Percentiles rank a stretch among this genome's conserved stretches.
Evolutionary conservation across 176 grass and related monocot species (phyloP).

Genomic region (Olyra latifolia): DNA sequence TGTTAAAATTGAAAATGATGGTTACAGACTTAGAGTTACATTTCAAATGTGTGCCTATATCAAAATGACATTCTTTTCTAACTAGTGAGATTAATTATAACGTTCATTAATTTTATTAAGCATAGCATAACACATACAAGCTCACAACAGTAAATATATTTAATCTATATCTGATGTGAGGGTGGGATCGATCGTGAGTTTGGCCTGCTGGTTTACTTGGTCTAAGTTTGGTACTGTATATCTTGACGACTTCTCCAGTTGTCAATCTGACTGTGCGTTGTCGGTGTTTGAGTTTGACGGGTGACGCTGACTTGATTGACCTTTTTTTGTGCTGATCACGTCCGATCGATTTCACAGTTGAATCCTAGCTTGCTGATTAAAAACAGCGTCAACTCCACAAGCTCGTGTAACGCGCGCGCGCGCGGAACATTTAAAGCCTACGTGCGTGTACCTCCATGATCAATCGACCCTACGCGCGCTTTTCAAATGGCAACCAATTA

Average conservation of each 20-base stretch:
- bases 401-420: background rate
- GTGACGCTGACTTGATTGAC: conserved; percentile 4
- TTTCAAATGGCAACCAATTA: background rate
- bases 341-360: background rate
- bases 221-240: background rate
- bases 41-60: no score
- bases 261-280: background rate
- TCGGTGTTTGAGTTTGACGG: background rate
- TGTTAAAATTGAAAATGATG: no score
- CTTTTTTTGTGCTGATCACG: background rate
- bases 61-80: no score
- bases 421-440: background rate
- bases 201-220: background rate
- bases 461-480: background rate
- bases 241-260: background rate
- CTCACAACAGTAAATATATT: background rate
- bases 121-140: no score
- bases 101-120: no score
- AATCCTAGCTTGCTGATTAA: no score
- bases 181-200: background rate
- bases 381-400: background rate
- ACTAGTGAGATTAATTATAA: no score
- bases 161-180: background rate
- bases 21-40: no score
- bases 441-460: no score